phyloP scores from a whole-genome alignment of 2,329 filamentous ascomycete species.

The Colletotrichum brevisporum region DNA sequence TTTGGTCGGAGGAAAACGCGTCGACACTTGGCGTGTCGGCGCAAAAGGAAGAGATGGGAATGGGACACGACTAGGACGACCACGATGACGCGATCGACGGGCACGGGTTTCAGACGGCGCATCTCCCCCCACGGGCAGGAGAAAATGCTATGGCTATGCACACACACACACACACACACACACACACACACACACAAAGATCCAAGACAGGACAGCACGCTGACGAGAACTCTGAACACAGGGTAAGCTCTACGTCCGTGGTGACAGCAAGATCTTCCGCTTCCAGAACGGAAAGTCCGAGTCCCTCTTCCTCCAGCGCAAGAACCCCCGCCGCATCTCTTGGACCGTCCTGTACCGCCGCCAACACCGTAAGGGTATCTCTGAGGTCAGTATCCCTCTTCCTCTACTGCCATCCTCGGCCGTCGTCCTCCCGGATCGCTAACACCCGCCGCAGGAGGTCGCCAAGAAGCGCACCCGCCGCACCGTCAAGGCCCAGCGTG shows the following conservation, averaged over 20 bases:
- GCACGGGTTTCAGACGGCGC: background rate
- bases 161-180: no score
- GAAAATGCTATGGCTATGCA: background rate
- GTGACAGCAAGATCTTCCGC: conserved; percentile 99
- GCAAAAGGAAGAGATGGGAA: background rate
- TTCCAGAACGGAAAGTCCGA: conserved; percentile 99
- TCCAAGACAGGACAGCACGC: conserved; percentile 32
- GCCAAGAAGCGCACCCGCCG: conserved; percentile 99
- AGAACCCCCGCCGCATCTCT: conserved; percentile 99
- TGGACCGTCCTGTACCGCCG: conserved; percentile 99
- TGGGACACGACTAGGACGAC: background rate
- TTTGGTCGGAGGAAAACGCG: conserved; percentile 3
- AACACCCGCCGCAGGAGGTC: conserved; percentile 82
- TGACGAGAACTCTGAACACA: conserved; percentile 59
- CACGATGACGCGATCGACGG: conserved; percentile 11
- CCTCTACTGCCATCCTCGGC: background rate
- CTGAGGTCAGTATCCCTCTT: conserved; percentile 82
- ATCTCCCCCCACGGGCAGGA: background rate
- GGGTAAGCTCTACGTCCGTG: conserved; percentile 99
- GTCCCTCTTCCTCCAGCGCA: conserved; percentile 99
- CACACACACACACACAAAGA: no score
- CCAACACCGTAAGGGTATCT: conserved; percentile 99
- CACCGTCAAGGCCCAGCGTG: conserved; percentile 98
- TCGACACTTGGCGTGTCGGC: background rate
- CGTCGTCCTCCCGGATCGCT: conserved; percentile 45